Evolutionary conservation across 2,329 filamentous ascomycete species (phyloP), one percentile per base, ranked within the genome.

Genomic region (Fusarium annulatum): DNA sequence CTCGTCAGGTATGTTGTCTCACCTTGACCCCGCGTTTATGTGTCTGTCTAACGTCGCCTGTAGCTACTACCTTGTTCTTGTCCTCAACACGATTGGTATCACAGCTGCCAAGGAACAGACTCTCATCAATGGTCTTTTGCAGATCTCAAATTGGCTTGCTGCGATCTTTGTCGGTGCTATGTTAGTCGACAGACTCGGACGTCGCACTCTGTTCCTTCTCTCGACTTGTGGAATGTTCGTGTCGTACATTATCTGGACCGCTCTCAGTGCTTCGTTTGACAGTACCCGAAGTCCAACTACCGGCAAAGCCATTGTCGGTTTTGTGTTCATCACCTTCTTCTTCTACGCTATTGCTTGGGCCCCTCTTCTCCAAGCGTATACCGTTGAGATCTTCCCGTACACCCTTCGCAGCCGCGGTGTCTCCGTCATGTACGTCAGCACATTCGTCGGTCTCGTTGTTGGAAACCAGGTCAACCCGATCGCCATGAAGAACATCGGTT

Each of bases 391-490:
- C 39, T 77, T 52, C 28, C 76, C 74, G 1, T 78, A 74, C 41
- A 73, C 68, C 3, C 72, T 78, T 36, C 75, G 76, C 21, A 58
- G 68, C 9, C 72, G 72, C 1, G 75, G 74, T 12, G 63, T 77
- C 14, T 75, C 75, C 0, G 14, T 64, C 10, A 76, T 76, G 69
- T 73, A 77, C 19, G 30, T 77, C 34, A 63, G 70, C 9, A 76
- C 70, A 2, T 76, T 74, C 18, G 53, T 69, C 0, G 65, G 61
- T 8, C 46, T 80, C 18, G 80, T 76, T 3, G 80, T 85, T 48
- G 83, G 82, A 26, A 82, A 83, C 64, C 82, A 83, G 48, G 80
- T 83, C 51, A 85, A 84, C 55, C 84, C 84, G 0, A 81, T 85
- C 9, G 83, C 81, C 0, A 79, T 86, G 58, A 68, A 77, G 3